These are phyloP conservation scores for Jaltomata sinuosa DNA, from an alignment of 257 asterid species.

Conservation along the genomic window DNA sequence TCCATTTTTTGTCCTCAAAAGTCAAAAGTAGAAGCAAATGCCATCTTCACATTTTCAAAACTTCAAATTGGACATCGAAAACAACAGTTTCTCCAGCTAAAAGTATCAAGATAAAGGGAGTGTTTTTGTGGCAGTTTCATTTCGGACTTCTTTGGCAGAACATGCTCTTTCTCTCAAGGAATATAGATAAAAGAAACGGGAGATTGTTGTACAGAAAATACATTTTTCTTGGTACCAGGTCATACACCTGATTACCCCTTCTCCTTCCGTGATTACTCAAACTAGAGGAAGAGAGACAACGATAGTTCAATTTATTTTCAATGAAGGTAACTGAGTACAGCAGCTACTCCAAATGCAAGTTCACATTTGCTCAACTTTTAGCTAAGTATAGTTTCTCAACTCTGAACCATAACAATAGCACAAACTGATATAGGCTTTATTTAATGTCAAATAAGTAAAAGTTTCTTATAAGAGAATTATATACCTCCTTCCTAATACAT, in stretches of 20 bases:
- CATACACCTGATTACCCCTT: background rate
- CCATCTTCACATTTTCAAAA: background rate
- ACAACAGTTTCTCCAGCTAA: background rate
- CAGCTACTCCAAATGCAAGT: background rate
- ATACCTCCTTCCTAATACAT: constrained; percentile 79
- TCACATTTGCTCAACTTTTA: background rate
- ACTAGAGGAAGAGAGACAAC: background rate
- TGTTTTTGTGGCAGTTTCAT: background rate
- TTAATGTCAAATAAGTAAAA: background rate
- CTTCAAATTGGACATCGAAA: background rate
- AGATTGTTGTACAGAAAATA: background rate
- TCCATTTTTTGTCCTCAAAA: background rate
- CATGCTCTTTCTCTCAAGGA: background rate
- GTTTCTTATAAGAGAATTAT: background rate
- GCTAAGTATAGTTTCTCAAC: background rate
- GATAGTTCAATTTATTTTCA: background rate
- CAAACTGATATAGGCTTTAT: background rate
- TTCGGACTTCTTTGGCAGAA: background rate
- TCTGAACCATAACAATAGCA: background rate
- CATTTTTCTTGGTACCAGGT: background rate
- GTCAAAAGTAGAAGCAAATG: background rate
- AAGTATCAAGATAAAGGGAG: background rate
- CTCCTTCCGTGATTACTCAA: background rate
- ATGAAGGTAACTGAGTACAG: background rate
- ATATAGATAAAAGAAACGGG: background rate